Percentiles rank a stretch among this genome's conserved stretches.
These are phyloP conservation scores for Amanita polypyramis DNA, from an alignment of 768 basidiomycete genomes.

Conservation along the genomic window DNA sequence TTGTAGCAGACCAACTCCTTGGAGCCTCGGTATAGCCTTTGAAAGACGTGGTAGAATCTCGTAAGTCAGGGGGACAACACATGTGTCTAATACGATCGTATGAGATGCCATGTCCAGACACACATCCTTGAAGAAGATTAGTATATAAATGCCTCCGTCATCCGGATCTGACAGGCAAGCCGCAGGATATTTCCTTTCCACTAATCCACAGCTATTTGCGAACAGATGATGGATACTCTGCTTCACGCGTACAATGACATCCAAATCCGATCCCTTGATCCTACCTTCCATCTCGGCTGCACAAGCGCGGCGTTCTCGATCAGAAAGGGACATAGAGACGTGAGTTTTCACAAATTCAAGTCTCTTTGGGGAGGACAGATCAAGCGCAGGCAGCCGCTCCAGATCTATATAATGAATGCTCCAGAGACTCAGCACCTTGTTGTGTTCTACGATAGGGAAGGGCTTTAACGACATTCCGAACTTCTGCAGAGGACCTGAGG, in stretches of 20 bases:
- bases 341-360: conserved; percentile 10
- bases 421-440: conserved; percentile 11
- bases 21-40: neutral
- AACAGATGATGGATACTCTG: conserved; percentile 10
- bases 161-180: conserved; percentile 16
- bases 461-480: conserved; percentile 14
- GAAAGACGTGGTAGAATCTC: neutral
- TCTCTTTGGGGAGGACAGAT: conserved; percentile 7
- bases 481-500: conserved; percentile 11
- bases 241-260: conserved; percentile 10
- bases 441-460: conserved; percentile 18
- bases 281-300: neutral
- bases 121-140: conserved; percentile 37
- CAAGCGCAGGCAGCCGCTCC: conserved; percentile 15
- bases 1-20: neutral
- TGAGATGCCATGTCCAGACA: conserved; percentile 37
- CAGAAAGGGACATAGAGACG: conserved; percentile 8
- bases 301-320: conserved; percentile 10
- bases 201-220: neutral
- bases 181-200: neutral
- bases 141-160: conserved; percentile 18
- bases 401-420: conserved; percentile 26
- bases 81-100: conserved; percentile 30
- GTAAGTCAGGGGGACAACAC: neutral
- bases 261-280: neutral